Base-by-base conservation (phyloP, 805 yeast genomes). In the Monosporozyma aquatica region DNA sequence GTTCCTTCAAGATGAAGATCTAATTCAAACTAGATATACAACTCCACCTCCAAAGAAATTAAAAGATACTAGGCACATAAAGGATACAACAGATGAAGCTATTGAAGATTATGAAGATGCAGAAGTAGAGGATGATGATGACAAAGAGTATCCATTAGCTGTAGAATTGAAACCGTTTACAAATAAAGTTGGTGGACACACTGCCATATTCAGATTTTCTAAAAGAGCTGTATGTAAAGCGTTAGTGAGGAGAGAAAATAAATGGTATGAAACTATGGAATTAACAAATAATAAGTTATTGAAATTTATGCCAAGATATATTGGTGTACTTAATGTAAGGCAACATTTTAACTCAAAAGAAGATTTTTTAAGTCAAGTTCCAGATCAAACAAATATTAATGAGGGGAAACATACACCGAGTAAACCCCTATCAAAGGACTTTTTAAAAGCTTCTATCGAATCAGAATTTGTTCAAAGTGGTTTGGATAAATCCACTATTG, bases 151-250 rank as follows among this genome's bases (percentile, higher is more conserved):
- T 50, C 83, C 87, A 3, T 64, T 87, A 24, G 84, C 95, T 1
- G 95, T 89, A 1, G 97, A 90, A 59, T 65, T 90, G 45, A 76
- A 85, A 42, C 97, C 97, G 1, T 90, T 89, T 64, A 80, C 81
- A 43, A 87, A 92, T 58, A 87, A 85, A 57, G 97, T 92, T 18
- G 99, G 99, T 6, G 99, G 99, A 0, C 99, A 92, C 59, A 90
- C 97, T 0, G 97, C 97, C 1, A 87, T 92, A 27, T 92, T 90
- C 66, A 75, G 90, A 49, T 92, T 92, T 58, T 82, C 95, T 4
- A 84, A 80, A 51, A 71, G 85, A 45, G 97, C 97, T 0, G 95
- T 92, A 14, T 92, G 97, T 62, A 92, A 92, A 62, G 92, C 92
- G 1, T 68, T 94, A 46, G 86, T 87, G 46, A 87, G 85, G 54